phyloP scores from a whole-genome alignment of 345 rosid genomes.

The Lepidium didymum region DNA sequence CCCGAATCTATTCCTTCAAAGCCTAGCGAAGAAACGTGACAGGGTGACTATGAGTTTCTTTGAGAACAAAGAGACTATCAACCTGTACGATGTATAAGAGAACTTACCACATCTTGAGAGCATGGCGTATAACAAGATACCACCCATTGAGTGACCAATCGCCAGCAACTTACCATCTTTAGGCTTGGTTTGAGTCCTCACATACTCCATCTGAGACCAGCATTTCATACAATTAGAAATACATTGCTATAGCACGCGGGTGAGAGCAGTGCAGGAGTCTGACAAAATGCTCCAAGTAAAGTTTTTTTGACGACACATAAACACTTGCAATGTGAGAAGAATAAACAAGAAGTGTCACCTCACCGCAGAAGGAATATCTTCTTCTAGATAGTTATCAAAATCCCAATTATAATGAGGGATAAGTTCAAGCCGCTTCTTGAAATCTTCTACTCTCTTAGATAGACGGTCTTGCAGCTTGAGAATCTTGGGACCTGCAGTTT shows the following conservation, averaged over 20 bases:
- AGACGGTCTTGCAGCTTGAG: constrained; percentile 34
- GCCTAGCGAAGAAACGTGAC: constrained; percentile 29
- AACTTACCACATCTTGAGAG: constrained; percentile 61
- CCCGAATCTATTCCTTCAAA: constrained; percentile 59
- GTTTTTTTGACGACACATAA: background rate
- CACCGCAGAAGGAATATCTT: constrained; percentile 90
- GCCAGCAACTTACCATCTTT: constrained; percentile 72
- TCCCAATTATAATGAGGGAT: constrained; percentile 77
- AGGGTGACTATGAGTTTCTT: background rate
- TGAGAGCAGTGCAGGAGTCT: background rate
- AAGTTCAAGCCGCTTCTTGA: constrained; percentile 50
- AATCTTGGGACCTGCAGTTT: constrained; percentile 18
- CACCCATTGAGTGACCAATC: constrained; percentile 97
- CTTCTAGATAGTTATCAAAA: constrained; percentile 75
- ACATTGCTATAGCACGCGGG: background rate
- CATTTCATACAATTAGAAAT: background rate
- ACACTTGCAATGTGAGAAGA: background rate
- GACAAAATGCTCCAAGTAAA: background rate
- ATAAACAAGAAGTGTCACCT: constrained; percentile 50
- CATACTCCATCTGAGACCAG: constrained; percentile 64
- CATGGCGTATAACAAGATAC: constrained; percentile 79
- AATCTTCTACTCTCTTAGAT: constrained; percentile 40
- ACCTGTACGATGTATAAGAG: background rate
- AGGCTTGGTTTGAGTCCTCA: constrained; percentile 50
- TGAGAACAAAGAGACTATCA: background rate